Evolutionary conservation across 2,329 filamentous ascomycete genomes (phyloP), one percentile per base, ranked within the genome.

Genomic region (Blumeria hordei): DNA sequence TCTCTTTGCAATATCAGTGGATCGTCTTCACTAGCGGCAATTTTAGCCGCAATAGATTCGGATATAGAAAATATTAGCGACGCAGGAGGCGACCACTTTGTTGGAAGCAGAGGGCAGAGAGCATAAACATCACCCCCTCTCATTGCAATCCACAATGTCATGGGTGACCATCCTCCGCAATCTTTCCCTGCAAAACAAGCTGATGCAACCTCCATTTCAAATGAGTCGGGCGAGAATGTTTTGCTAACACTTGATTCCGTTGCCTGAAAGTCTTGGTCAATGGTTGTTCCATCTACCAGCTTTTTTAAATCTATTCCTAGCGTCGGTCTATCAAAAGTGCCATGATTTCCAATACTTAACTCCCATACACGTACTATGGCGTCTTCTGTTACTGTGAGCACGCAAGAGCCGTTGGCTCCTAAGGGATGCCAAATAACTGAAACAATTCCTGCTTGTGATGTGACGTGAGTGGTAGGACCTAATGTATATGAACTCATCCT

Each of bases 131-230:
- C 88, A 3, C 92, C 92, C 57, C 87, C 84, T 39, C 80, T 79
- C 84, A 95, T 98, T n/a, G 88, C 88, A 54, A 96, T 72, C 86
- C 90, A 98, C 10, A 98, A 73, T 0, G 92, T 96, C 85, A 95
- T 95, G 9, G 88, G 80, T 7, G 88, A 85, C 92, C 92, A 98
- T 55, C 88, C 88, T 12, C 88, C 90, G 6, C 77, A 76, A 37
- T 72, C 73, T 59, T 74, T 73, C 11, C 71, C 71, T 37, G 75
- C 72, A 69, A 98, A 98, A 65, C 81, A 85, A 53, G 88, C 88
- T 1, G 88, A 82, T 3, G 88, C 87, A 21, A 94, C 87, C 64
- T 95, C 85, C 82, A 98, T 94, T 65, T 96, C 88, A 57, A 93
- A 81, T 1, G 78, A 78, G 65, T 96, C 88, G 0, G 88, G 84